Evolutionary conservation across 768 basidiomycete species (phyloP), one percentile per base, ranked within the genome.

Genomic region (Russula abietina): DNA sequence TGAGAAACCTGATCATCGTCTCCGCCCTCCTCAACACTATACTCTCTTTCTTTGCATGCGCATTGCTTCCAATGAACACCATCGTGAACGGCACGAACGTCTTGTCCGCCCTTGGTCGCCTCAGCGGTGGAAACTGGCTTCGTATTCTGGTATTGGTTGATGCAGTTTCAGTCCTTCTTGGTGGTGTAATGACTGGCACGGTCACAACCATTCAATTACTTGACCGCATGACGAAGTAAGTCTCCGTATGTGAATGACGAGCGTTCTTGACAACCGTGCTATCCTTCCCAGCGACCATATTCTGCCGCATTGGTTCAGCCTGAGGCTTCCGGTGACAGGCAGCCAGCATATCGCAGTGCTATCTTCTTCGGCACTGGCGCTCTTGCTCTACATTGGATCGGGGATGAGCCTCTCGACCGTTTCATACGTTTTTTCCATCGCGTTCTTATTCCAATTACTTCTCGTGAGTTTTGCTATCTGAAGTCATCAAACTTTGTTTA

Each of bases 341-440:
- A 66, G 61, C 46, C 57, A 49, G 17, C 57, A 68, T 30, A 51
- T 66, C 12, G 65, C 67, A 2, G 60, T 59, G 2, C 19, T 66
- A 32, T 43, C 51, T 28, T 57, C 67, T 22, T 51, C 62, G 5
- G 67, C 49, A 24, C 24, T 66, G 3, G 62, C 67, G 8, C 59
- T 68, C 24, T 22, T 68, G 50, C 67, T 68, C 22, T 68, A 57
- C 12, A 55, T 60, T n/a, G 67, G 57, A 12, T 68, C 67, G 4
- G 67, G 67, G 7, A 59, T 68, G 65, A 68, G 55, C 46, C 55
- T 68, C 19, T 55, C 48, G 26, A 66, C 61, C 2, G 61, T 63
- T 17, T 68, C 67, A n/a, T 68, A 62, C 12, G 58, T 66, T 9
- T 68, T 68, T 50, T 68, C 67, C 4, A 50, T 68, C n/a, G 52